A percentile compares a stretch with the other conserved stretches of the same genome.
Conservation (phyloP, 116 monocot species). For the Posidonia oceanica region DNA sequence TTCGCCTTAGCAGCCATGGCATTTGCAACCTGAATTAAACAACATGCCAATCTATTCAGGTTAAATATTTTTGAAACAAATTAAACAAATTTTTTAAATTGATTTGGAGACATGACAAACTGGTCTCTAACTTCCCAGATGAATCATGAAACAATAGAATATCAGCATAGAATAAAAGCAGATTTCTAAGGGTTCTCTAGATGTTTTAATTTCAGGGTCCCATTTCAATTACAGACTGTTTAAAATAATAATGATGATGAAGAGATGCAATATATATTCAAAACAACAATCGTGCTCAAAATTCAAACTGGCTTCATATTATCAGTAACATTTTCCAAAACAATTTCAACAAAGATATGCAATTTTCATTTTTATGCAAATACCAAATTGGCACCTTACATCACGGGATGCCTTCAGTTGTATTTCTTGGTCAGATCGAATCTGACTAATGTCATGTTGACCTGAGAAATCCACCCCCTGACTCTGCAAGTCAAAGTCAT, state of each 20-base stretch:
- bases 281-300: neutral
- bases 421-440: conserved; percentile 60
- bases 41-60: neutral
- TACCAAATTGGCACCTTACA: conserved; percentile 88
- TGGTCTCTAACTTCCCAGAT: neutral
- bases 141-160: neutral
- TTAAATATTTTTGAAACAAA: neutral
- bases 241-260: neutral
- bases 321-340: neutral
- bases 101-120: neutral
- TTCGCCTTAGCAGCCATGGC: conserved; percentile 97
- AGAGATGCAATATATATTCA: too few species aligned
- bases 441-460: conserved; percentile 14
- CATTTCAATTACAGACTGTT: neutral
- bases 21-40: conserved; percentile 59
- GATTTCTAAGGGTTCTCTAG: neutral
- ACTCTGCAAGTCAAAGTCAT: conserved; percentile 21
- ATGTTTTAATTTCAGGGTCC: neutral
- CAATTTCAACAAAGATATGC: neutral
- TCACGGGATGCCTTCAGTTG: conserved; percentile 98
- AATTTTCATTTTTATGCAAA: conserved; percentile 7
- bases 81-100: neutral
- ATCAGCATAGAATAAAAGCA: neutral
- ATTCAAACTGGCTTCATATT: neutral
- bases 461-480: conserved; percentile 11